phyloP scores from a whole-genome alignment of 495 filamentous ascomycete species.

The Cladorrhinum samala region DNA sequence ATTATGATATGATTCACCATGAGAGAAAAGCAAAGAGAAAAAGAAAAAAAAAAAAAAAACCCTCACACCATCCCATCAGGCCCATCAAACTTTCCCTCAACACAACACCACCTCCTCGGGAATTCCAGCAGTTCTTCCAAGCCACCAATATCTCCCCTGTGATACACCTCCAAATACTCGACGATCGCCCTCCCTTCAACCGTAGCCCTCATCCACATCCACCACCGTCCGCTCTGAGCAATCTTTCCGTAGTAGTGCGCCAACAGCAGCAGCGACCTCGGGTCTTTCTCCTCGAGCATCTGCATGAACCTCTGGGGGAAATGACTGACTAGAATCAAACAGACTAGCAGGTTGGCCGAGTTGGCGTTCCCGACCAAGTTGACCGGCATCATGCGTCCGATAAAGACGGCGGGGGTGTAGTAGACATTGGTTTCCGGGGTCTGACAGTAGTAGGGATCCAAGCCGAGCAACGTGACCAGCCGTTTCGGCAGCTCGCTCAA shows the following conservation, averaged over 20 bases:
- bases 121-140: slow-evolving; percentile 8
- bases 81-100: no score
- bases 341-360: slow-evolving; percentile 25
- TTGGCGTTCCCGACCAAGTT: slow-evolving; percentile 9
- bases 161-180: slow-evolving; percentile 23
- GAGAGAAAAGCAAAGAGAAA: no score
- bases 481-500: slow-evolving; percentile 3
- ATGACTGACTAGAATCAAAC: slow-evolving; percentile 29
- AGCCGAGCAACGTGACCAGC: slow-evolving; percentile 3
- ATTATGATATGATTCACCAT: no score
- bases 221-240: slow-evolving; percentile 30
- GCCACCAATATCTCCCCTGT: not conserved
- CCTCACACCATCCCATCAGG: not conserved
- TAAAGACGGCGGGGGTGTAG: slow-evolving; percentile 1
- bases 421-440: slow-evolving; percentile 16
- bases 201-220: slow-evolving; percentile 29
- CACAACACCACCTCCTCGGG: slow-evolving; percentile 8
- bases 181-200: slow-evolving; percentile 35
- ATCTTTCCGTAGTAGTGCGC: slow-evolving; percentile 39
- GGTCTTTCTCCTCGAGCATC: slow-evolving; percentile 33
- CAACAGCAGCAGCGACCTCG: slow-evolving; percentile 34
- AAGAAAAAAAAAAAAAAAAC: not conserved
- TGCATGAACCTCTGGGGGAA: slow-evolving; percentile 26
- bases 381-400: slow-evolving; percentile 20
- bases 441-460: not conserved